Evolutionary conservation across 208 protist species (phyloP).

Genomic region (Acanthamoeba polyphaga): DNA sequence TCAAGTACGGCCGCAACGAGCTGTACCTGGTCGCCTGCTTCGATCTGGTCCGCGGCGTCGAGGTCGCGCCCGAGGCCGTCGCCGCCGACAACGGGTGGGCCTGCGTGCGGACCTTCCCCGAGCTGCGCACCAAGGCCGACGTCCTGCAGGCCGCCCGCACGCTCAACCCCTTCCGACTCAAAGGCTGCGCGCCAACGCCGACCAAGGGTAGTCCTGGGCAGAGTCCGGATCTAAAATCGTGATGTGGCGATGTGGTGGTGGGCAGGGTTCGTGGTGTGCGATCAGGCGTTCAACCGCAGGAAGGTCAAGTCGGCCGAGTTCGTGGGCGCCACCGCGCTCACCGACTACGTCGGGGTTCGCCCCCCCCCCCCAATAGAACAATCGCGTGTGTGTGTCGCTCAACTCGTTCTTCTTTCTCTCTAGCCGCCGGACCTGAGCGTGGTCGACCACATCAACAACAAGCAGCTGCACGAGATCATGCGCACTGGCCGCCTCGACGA

Average conservation of each 20-base stretch:
- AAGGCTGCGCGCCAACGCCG: neutral
- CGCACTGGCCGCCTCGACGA: neutral
- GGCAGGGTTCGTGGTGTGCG: neutral
- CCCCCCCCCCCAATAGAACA: neutral
- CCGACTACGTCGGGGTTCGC: neutral
- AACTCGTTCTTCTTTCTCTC: neutral
- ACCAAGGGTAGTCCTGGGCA: too few species aligned
- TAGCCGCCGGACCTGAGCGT: conserved; percentile 1
- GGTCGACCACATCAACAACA: neutral
- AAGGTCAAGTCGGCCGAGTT: conserved; percentile 43
- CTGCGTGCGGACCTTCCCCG: neutral
- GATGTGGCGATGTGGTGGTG: neutral
- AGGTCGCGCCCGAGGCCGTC: neutral
- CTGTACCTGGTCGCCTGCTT: conserved; percentile 19
- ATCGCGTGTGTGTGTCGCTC: neutral
- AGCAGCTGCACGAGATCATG: conserved; percentile 30
- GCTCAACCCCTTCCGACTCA: neutral
- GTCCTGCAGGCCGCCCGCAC: neutral
- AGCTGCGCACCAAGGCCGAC: neutral
- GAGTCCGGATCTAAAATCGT: too few species aligned
- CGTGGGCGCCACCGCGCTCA: neutral
- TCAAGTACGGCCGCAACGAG: neutral
- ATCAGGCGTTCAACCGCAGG: neutral
- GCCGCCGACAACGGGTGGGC: conserved; percentile 21
- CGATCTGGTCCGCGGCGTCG: neutral